Evolutionary conservation across 306 rosid species (phyloP), one percentile per base, ranked within the genome.

Genomic region (Castanea crenata): DNA sequence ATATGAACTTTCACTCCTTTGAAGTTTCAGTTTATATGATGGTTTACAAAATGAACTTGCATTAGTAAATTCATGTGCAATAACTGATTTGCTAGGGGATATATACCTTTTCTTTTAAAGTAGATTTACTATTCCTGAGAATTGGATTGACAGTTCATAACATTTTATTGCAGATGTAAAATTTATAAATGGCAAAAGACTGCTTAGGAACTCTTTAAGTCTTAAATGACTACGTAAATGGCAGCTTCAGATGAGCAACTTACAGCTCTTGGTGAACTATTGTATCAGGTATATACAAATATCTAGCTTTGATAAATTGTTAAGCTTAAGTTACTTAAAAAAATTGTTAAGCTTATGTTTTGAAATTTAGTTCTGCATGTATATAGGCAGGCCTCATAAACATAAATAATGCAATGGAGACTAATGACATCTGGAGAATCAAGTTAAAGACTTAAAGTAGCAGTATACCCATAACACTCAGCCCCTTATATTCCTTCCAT

Each of bases 221-320:
- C 46, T 38, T 38, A 38, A 7, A 38, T 38, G 46, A 38, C 46
- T 38, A 41, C 12, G 46, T 41, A 41, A 41, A 41, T 8, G 0
- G 79, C 90, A 59, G 20, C 77, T 80, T 95, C 98, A 20, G 74
- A 71, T 23, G 87, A 95, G 64, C 99, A 91, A 89, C 96, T 95
- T 78, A 80, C 92, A 44, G 71, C 94, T 78, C 94, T 95, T 11
- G 99, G 99, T 78, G 99, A 91, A 81, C 76, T 95, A 81, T 73
- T 95, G 79, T 95, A 95, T 87, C 99, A 95, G 99, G 99, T 95
- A 76, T 41, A 41, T 71, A 14, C 31, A 41, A 25, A 23, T 70
- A 70, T 71, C 38, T 59, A 56, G 23, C 31, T 56, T 54, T 21
- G 68, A 55, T 32, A 11, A 51, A 34, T 34, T 35, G 23, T 74